Conservation (phyloP, 23 red algal species). For the Gracilaria vermiculophylla region DNA sequence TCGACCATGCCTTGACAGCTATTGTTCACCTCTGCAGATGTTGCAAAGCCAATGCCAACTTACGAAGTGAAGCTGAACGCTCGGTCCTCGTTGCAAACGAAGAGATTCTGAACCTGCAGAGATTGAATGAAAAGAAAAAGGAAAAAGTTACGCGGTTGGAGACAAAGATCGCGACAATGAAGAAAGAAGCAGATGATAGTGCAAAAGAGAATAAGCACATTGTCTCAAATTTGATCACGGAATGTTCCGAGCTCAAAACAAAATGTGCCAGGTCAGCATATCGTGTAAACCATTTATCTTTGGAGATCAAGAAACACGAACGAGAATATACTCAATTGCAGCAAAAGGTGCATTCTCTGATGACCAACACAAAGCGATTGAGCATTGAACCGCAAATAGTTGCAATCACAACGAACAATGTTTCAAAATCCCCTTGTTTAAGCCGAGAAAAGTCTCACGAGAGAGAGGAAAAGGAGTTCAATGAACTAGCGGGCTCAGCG, state of each 20-base stretch:
- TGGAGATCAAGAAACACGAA: conserved; percentile 47
- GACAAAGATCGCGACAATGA: not conserved
- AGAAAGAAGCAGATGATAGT: not conserved
- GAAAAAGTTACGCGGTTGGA: conserved; percentile 14
- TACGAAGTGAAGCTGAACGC: conserved; percentile 29
- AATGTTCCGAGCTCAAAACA: conserved; percentile 7
- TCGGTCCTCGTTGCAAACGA: not conserved
- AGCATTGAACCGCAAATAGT: conserved; percentile 34
- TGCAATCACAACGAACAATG: not conserved
- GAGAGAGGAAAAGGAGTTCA: not conserved
- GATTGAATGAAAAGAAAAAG: not conserved
- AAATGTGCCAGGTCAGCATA: conserved; percentile 2
- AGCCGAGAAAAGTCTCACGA: conserved; percentile 4
- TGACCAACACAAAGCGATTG: conserved; percentile 29
- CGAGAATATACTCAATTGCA: conserved; percentile 32
- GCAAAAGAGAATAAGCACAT: conserved; percentile 21
- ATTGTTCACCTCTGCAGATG: conserved; percentile 41
- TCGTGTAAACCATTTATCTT: conserved; percentile 29
- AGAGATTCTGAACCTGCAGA: not conserved
- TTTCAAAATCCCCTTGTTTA: not conserved
- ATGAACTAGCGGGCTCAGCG: not conserved
- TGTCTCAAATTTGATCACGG: not conserved
- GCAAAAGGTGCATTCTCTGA: conserved; percentile 36
- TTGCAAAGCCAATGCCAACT: conserved; percentile 45
- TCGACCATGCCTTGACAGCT: conserved; percentile 6